These are phyloP conservation scores for Candida vartiovaarae DNA, from an alignment of 805 yeast species.

Conservation along the genomic window DNA sequence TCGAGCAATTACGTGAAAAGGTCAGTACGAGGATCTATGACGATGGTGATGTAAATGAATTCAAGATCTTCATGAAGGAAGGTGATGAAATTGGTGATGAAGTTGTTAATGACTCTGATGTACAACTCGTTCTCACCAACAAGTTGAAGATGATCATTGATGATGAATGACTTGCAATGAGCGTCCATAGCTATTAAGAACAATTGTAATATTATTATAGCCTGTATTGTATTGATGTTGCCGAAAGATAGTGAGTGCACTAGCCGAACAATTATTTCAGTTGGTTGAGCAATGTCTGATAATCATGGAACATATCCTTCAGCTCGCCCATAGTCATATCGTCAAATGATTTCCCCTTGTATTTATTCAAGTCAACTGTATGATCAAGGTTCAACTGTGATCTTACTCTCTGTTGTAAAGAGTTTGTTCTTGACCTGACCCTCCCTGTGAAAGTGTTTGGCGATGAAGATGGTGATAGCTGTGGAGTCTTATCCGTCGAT, in stretches of 20 bases:
- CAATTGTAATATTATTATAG: no score
- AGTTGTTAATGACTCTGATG: constrained; percentile 27
- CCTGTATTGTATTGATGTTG: no score
- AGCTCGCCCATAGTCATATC: constrained; percentile 14
- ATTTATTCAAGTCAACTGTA: constrained; percentile 3
- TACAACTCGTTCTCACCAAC: constrained; percentile 26
- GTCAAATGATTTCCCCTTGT: constrained; percentile 9
- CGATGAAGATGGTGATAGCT: neutral
- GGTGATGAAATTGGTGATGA: constrained; percentile 27
- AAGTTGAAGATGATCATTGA: constrained; percentile 32
- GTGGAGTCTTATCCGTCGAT: neutral
- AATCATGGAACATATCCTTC: constrained; percentile 15
- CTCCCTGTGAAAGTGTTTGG: neutral
- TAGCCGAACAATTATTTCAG: neutral
- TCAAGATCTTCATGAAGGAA: constrained; percentile 28
- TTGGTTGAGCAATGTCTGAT: constrained; percentile 4
- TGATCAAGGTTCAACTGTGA: neutral
- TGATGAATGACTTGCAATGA: constrained; percentile 19
- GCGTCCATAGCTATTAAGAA: no score
- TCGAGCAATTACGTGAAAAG: constrained; percentile 44
- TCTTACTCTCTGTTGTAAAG: neutral
- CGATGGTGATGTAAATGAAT: constrained; percentile 22
- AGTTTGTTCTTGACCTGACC: neutral
- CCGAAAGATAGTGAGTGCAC: no score
- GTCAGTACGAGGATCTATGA: constrained; percentile 44